These are phyloP conservation scores for Aspergillus ochraceus DNA, from an alignment of 2,329 filamentous ascomycete genomes.

Conservation along the genomic window DNA sequence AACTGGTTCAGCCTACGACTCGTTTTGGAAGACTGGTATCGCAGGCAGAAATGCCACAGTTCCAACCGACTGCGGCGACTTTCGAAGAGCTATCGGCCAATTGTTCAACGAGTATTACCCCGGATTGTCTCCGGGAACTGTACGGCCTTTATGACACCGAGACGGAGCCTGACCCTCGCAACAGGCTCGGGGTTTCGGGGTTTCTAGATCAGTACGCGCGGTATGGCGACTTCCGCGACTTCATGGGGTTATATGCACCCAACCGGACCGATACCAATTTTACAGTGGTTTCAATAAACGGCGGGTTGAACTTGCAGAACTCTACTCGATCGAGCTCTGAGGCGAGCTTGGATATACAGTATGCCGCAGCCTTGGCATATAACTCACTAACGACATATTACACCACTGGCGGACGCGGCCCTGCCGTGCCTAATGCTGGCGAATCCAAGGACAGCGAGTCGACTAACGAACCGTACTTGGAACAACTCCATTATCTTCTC, in stretches of 20 bases:
- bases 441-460: slow-evolving; percentile 43
- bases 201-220: slow-evolving; percentile 56
- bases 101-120: slow-evolving; percentile 47
- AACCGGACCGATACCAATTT: slow-evolving; percentile 56
- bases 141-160: slow-evolving; percentile 45
- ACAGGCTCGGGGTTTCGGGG: slow-evolving; percentile 48
- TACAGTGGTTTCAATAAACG: slow-evolving; percentile 57
- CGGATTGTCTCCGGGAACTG: slow-evolving; percentile 50
- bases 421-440: slow-evolving; percentile 51
- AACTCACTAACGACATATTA: slow-evolving; percentile 59
- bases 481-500: slow-evolving; percentile 62
- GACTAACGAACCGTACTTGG: slow-evolving; percentile 66
- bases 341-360: slow-evolving; percentile 65
- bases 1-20: slow-evolving; percentile 66
- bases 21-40: slow-evolving; percentile 56
- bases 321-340: slow-evolving; percentile 50
- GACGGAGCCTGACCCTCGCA: slow-evolving; percentile 34
- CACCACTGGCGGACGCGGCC: slow-evolving; percentile 59
- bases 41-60: slow-evolving; percentile 39
- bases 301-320: slow-evolving; percentile 53
- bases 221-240: slow-evolving; percentile 56
- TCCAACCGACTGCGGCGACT: slow-evolving; percentile 13
- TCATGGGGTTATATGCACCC: slow-evolving; percentile 57
- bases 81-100: slow-evolving; percentile 24
- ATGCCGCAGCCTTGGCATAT: slow-evolving; percentile 57